Evolutionary conservation across 2,329 filamentous ascomycete species (phyloP), one percentile per base, ranked within the genome.

Genomic region (Aspergillus aculeatus): DNA sequence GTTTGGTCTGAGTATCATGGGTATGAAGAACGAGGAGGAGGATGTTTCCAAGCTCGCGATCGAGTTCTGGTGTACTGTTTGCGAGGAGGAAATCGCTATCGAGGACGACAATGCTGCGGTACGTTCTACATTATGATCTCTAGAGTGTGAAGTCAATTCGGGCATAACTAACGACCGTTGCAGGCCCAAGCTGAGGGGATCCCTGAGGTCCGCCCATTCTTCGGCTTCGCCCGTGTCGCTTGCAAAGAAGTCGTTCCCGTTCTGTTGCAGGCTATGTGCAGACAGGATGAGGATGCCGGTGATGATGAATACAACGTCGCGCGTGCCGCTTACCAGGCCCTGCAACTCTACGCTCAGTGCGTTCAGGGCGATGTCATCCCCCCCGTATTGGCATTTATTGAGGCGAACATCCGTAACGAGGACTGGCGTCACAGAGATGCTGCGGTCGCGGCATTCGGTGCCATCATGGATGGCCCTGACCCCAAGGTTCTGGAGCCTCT

Each of bases 31-130:
- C 70, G 89, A 93, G 7, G 95, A 99, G 69, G 95, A 99, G 78
- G 95, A 99, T 75, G 95, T 99, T 56, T 91, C 95, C 63, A 99
- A 99, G 84, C 84, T 99, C 58, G 95, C 95, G 41, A 92, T 99
- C 67, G 95, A 99, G 76, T 99, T 99, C 81, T 99, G 95, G 95
- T 98, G 94, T 82, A 97, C 95, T n/a, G 95, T 99, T 52, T 99
- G 95, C 77, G 95, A 99, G 77, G 95, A 99, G 80, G 95, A 99
- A 78, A 94, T 97, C 69, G 89, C 89, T 65, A 98, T 99, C 71
- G 95, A 99, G 74, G 95, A 99, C 73, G 95, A 99, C 78, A 99
- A 99, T 76, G 84, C 87, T 66, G 87, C 90, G 78, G 87, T 90
- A 80, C 68, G 80, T 76, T 50, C 29, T 14, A 47, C 24, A 24